These are phyloP conservation scores for Jackrogersella minutella DNA, from an alignment of 495 filamentous ascomycete genomes.

Conservation along the genomic window DNA sequence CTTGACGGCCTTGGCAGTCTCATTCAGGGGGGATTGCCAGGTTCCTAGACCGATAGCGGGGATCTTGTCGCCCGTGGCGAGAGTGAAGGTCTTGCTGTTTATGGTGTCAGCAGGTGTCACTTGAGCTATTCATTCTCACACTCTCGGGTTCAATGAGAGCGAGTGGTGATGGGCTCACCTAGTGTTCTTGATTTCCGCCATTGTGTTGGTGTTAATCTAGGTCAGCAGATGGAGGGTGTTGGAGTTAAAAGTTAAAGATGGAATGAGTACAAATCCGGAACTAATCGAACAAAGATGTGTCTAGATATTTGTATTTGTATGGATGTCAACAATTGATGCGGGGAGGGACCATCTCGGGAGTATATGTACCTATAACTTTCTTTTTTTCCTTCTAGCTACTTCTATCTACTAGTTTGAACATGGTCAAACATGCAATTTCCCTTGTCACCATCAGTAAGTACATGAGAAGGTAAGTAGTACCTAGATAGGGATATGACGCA, in stretches of 20 bases:
- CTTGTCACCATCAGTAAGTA: constrained; percentile 4
- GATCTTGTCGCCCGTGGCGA: constrained; percentile 82
- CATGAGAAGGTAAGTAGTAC: too few species aligned
- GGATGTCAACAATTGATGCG: constrained; percentile 6
- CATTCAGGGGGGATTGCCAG: constrained; percentile 71
- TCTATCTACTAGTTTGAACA: constrained; percentile 25
- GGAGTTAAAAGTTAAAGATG: too few species aligned
- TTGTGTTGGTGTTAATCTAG: constrained; percentile 29
- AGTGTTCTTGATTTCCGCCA: constrained; percentile 50
- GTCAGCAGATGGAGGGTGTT: neutral
- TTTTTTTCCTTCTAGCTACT: constrained; percentile 32
- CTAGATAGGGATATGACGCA: constrained; percentile 30
- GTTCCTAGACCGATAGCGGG: constrained; percentile 85
- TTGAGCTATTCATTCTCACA: neutral
- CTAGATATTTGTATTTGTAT: constrained; percentile 33
- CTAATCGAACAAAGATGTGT: neutral
- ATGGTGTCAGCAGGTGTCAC: neutral
- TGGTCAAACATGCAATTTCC: constrained; percentile 12
- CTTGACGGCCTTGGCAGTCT: constrained; percentile 69
- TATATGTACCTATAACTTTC: too few species aligned
- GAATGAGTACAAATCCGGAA: too few species aligned
- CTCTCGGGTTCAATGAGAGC: neutral
- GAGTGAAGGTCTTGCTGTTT: constrained; percentile 69
- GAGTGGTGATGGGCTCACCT: constrained; percentile 32
- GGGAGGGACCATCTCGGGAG: neutral